Base-by-base conservation (phyloP, 441 rosid genomes). In the Euphorbia schlechtendalii region DNA sequence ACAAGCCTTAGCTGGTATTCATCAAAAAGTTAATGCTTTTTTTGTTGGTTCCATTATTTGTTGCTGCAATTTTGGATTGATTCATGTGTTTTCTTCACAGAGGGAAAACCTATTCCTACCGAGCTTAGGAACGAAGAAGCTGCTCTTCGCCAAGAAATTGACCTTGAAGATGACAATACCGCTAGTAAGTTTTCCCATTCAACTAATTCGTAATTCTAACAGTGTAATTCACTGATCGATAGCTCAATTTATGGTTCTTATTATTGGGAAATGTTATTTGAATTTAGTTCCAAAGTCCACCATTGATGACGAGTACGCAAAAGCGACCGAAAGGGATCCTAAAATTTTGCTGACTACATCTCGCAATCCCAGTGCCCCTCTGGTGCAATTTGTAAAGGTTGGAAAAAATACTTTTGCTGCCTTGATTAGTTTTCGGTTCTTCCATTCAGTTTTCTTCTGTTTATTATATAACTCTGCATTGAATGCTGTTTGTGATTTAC, bases 291-390 rank as follows among this genome's bases (percentile, higher is more conserved):
- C 87, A 7, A 77, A 78, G 74, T 81, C 81, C 43, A 89, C 84
- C 78, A 89, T 94, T 41, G 99, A 90, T 67, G 99, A 94, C 63
- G 97, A 89, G 69, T 94, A 93, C 64, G 99, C 96, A 56, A 83
- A 78, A 61, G 96, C 89, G 1, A 73, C 83, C 1, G 88, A 77
- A 55, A 81, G 65, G 55, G 87, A 90, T 49, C 97, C 99, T 5
- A 90, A 86, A 75, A 94, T 94, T 71, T 46, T 46, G 51, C 20
- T 46, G 51, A 46, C 51, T 46, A 46, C 51, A 46, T 46, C 51
- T 46, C 18, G 51, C 51, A 46, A 46, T 46, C 51, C 51, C 8
- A 46, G 18, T 46, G 51, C 51, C 51, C 51, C 51, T 46, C 51
- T 60, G 89, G 63, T 80, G 1, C 88, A 84, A 55, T 94, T 90